These are phyloP conservation scores for Canna indica DNA, from an alignment of 176 grass and related monocot species.

Conservation along the genomic window DNA sequence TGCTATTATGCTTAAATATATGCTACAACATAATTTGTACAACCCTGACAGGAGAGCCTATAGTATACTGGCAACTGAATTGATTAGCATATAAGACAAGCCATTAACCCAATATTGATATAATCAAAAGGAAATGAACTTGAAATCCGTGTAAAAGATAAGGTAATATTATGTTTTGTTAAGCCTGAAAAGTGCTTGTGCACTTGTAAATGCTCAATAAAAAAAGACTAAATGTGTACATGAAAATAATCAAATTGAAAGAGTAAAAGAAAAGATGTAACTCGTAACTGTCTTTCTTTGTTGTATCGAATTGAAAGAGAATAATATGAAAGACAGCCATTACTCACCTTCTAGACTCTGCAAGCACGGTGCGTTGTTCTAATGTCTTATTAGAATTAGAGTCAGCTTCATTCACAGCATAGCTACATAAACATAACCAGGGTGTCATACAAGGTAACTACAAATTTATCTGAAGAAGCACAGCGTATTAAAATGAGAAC, in stretches of 20 bases:
- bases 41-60: no score
- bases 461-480: background rate
- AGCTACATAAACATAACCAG: background rate
- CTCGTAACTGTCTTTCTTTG: no score
- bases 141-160: no score
- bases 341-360: constrained; percentile 12
- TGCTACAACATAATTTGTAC: no score
- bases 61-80: no score
- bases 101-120: no score
- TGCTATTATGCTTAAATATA: no score
- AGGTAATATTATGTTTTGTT: no score
- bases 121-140: no score
- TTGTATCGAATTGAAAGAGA: background rate
- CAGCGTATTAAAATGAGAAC: background rate
- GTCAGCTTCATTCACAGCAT: background rate
- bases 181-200: background rate
- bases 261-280: background rate
- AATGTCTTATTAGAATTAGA: background rate
- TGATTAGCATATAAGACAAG: no score
- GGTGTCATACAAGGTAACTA: background rate
- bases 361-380: background rate
- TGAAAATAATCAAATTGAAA: background rate
- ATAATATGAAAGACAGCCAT: background rate
- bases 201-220: background rate
- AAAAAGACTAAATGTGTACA: background rate